Percentiles rank a stretch among this genome's conserved stretches.
These are phyloP conservation scores for Cunninghamia lanceolata DNA, from an alignment of 75 land plant species.

Conservation along the genomic window DNA sequence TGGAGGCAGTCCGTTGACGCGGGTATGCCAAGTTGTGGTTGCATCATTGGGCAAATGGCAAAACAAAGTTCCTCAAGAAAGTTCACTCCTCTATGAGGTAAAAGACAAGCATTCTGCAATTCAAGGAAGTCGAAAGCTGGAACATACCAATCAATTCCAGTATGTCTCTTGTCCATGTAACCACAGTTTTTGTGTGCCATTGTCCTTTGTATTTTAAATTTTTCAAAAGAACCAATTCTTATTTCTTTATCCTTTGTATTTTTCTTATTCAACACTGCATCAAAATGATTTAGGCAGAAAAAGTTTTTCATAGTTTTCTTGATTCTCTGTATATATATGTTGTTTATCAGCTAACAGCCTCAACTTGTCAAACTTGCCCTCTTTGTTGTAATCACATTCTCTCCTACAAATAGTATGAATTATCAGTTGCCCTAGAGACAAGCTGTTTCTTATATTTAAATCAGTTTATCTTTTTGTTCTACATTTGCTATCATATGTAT, in stretches of 20 bases:
- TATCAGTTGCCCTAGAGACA: neutral
- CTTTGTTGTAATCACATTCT: neutral
- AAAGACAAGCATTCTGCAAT: constrained; percentile 48
- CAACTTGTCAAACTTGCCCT: neutral
- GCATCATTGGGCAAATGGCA: constrained; percentile 60
- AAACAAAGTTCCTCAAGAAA: constrained; percentile 35
- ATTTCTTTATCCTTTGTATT: neutral
- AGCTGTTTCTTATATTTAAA: neutral
- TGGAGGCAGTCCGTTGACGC: constrained; percentile 76
- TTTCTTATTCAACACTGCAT: neutral
- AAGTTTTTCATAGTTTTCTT: too few relatives aligned
- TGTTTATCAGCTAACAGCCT: neutral
- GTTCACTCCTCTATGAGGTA: constrained; percentile 54
- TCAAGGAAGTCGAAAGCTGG: constrained; percentile 80
- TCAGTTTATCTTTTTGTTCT: too few relatives aligned
- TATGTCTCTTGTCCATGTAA: constrained; percentile 16
- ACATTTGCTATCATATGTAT: too few relatives aligned
- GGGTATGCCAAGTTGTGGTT: constrained; percentile 78
- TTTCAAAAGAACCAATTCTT: neutral
- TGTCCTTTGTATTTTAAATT: neutral
- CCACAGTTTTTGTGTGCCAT: neutral
- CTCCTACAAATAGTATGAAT: too few relatives aligned
- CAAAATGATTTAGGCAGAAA: neutral
- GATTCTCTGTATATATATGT: neutral
- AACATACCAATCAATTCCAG: constrained; percentile 65